Base-by-base conservation (phyloP, 2,329 filamentous ascomycete genomes). In the Stemphylium lycopersici region DNA sequence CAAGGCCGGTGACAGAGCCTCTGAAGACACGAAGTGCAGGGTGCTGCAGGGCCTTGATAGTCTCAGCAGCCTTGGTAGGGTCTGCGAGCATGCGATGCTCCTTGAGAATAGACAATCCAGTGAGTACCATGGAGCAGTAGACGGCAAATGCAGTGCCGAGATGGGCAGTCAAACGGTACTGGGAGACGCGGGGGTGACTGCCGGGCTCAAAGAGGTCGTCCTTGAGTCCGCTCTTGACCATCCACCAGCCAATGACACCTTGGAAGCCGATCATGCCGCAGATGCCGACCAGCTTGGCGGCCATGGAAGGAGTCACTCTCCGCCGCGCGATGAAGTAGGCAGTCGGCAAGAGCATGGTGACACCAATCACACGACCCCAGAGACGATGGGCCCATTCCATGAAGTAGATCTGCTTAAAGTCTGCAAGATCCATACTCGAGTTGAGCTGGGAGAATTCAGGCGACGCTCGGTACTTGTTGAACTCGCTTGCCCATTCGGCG, bases 341-440 rank as follows among this genome's bases (percentile, higher is more conserved):
- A 6, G 93, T 90, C 1, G 95, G 95, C 1, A 97, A 71, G 42
- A 96, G 87, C 76, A 98, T 97, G 45, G 91, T 89, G 59, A 98
- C 77, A 55, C 95, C 95, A 53, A 99, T 90, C 66, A 96, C 83
- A 61, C 95, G 88, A 40, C 95, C 95, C 93, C 95, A 98, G 50
- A 97, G 83, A 26, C 95, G 87, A 77, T 99, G 95, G 38, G 88
- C 87, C 95, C 95, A 99, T 81, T 99, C 95, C 95, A 98, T 98
- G 76, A 90, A 99, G 83, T 98, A 99, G 64, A 99, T 99, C 74
- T 95, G 89, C 78, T 98, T 97, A 81, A 98, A 99, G 74, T 99
- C 95, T 54, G 87, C 84, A 52, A 99, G 82, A 29, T 85, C 89
- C 95, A 99, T 99, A 74, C 91, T 86, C 29, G 93, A 89, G 79